phyloP scores from a whole-genome alignment of 2,329 filamentous ascomycete genomes.

The Coniosporium tulheliwenetii region DNA sequence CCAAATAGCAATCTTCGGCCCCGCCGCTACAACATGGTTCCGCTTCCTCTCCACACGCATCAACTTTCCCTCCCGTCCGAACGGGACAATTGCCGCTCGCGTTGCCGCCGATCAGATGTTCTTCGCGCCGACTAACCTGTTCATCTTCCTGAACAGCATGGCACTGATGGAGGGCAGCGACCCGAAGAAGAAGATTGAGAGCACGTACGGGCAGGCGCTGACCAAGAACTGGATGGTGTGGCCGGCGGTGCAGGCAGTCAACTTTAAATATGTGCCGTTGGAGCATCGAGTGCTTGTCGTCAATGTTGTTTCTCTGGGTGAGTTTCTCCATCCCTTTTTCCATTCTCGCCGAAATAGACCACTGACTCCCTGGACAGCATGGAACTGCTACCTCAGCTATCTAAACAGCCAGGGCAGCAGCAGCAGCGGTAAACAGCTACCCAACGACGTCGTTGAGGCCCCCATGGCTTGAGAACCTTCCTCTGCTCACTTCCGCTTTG shows the following conservation, averaged over 20 bases:
- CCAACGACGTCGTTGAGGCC: too few relatives aligned
- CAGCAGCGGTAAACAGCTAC: background rate
- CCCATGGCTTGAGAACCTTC: too few relatives aligned
- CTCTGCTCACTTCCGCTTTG: too few relatives aligned
- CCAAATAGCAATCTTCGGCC: conserved; percentile 59
- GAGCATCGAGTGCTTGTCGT: conserved; percentile 75
- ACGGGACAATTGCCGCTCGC: conserved; percentile 58
- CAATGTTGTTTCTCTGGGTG: conserved; percentile 61
- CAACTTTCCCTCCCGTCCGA: conserved; percentile 42
- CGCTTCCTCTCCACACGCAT: conserved; percentile 59
- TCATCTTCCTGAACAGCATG: conserved; percentile 71
- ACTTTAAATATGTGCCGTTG: conserved; percentile 77
- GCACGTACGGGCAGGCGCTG: conserved; percentile 56
- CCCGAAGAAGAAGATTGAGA: conserved; percentile 53
- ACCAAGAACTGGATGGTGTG: conserved; percentile 78
- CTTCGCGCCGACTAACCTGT: conserved; percentile 74
- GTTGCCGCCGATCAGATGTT: conserved; percentile 67
- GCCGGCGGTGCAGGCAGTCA: conserved; percentile 70
- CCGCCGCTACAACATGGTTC: conserved; percentile 79
- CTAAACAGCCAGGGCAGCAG: conserved; percentile 30
- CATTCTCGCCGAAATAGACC: background rate
- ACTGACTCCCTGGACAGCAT: conserved; percentile 21
- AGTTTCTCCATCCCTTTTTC: conserved; percentile 12
- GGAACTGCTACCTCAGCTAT: conserved; percentile 44
- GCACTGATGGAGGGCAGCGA: conserved; percentile 34